These are phyloP conservation scores for Fusarium humuli DNA, from an alignment of 2,329 filamentous ascomycete genomes.

Conservation along the genomic window DNA sequence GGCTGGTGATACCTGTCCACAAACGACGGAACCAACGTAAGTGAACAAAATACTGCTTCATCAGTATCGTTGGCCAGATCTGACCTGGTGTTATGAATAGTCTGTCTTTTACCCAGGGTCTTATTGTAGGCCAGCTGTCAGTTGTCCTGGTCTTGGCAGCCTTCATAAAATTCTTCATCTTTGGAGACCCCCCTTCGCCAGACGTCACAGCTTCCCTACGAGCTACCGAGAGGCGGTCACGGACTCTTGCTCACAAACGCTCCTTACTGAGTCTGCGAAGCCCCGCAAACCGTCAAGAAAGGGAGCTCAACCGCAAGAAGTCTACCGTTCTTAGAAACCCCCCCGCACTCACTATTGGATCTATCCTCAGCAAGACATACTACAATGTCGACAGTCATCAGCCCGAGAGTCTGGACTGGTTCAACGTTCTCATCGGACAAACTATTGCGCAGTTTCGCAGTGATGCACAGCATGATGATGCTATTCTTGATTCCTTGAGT, in stretches of 20 bases:
- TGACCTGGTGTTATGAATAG: slow-evolving; percentile 55
- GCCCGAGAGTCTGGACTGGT: slow-evolving; percentile 97
- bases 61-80: neutral
- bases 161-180: slow-evolving; percentile 99
- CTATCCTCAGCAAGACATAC: slow-evolving; percentile 95
- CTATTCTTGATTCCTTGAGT: slow-evolving; percentile 86
- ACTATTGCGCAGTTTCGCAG: slow-evolving; percentile 95
- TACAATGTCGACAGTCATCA: slow-evolving; percentile 97
- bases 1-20: slow-evolving; percentile 57
- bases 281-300: slow-evolving; percentile 54
- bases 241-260: slow-evolving; percentile 80
- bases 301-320: slow-evolving; percentile 70
- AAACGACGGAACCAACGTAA: slow-evolving; percentile 58
- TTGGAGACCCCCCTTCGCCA: slow-evolving; percentile 88
- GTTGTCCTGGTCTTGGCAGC: slow-evolving; percentile 90
- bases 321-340: slow-evolving; percentile 79
- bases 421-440: slow-evolving; percentile 96
- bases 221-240: slow-evolving; percentile 78
- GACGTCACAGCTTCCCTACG: slow-evolving; percentile 82
- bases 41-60: slow-evolving; percentile 20
- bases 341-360: slow-evolving; percentile 86
- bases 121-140: slow-evolving; percentile 92
- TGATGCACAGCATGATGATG: slow-evolving; percentile 91
- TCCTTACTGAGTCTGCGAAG: slow-evolving; percentile 74
- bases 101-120: slow-evolving; percentile 91